Evolutionary conservation across 495 filamentous ascomycete genomes (phyloP).

Genomic region (Stereocaulon alpinum): DNA sequence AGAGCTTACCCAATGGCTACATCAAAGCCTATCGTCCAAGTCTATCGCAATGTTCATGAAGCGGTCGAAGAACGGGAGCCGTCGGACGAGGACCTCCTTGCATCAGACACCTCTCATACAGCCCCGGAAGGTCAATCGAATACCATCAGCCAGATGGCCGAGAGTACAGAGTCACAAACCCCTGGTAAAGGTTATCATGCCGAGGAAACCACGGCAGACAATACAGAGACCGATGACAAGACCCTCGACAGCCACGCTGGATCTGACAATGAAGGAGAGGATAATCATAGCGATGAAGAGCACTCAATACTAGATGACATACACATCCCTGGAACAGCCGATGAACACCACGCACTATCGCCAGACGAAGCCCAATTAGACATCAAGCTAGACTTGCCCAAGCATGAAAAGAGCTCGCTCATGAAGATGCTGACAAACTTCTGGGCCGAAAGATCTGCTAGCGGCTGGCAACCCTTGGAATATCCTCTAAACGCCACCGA

Average conservation of each 20-base stretch:
- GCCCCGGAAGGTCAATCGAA: conserved; percentile 17
- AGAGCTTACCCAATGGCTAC: conserved; percentile 80
- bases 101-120: conserved; percentile 22
- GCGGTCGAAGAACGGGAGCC: conserved; percentile 80
- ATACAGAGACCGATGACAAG: conserved; percentile 41
- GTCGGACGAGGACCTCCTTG: conserved; percentile 47
- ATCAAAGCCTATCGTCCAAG: conserved; percentile 92
- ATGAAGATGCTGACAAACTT: conserved; percentile 94
- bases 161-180: conserved; percentile 15
- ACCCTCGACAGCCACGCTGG: conserved; percentile 43
- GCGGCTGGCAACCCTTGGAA: conserved; percentile 88
- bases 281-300: conserved; percentile 56
- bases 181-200: conserved; percentile 22
- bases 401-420: conserved; percentile 80
- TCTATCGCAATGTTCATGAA: conserved; percentile 86
- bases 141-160: conserved; percentile 20
- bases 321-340: conserved; percentile 54
- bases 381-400: conserved; percentile 65
- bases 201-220: conserved; percentile 29
- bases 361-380: conserved; percentile 48
- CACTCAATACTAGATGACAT: conserved; percentile 52
- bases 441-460: conserved; percentile 95
- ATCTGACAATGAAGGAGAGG: conserved; percentile 61
- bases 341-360: conserved; percentile 49
- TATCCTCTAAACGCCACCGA: conserved; percentile 83